Base-by-base conservation (phyloP, 225 moss, liverwort and hornwort species). In the Sphagnum tenellum region DNA sequence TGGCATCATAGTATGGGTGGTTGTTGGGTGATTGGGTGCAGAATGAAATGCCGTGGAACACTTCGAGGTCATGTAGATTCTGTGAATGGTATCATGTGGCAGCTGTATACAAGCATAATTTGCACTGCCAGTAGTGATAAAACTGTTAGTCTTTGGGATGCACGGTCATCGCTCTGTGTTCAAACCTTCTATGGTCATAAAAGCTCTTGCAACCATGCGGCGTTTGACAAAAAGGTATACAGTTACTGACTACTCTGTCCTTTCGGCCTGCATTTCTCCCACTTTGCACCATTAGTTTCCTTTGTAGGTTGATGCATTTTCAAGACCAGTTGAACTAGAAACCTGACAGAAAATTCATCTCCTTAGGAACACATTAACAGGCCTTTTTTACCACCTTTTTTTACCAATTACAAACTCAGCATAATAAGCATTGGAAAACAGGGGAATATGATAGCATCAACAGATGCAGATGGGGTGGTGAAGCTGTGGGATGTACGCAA, bases 401-500 rank as follows among this genome's bases (percentile, higher is more conserved):
- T 29, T 29, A 29, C 29, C 29, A 29, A 0, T 29, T 29, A 29
- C 29, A 29, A 29, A 29, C 29, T 29, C 29, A 29, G 29, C 29
- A 29, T 29, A 29, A 29, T 29, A 29, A 29, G 29, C 1, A 1
- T 0, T 29, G 29, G 0, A 29, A 29, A 51, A 50, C 78, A 94
- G 94, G 94, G 94, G 69, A 79, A 77, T 44, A 75, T 91, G 80
- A 91, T 91, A 71, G 89, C 89, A 52, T 94, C 94, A 45, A 77
- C 84, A 46, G 94, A 94, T 69, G 94, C 94, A 10, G 87, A 94
- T 57, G 94, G 91, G 47, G 74, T 91, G 49, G 74, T 91, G 56
- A 94, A 91, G 63, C 73, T 95, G n/a, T 95, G 91, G 94, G 94
- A 95, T 82, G 91, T 95, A 55, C 78, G 94, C 12, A 91, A 95